Evolutionary conservation across 2,329 filamentous ascomycete species (phyloP).

Genomic region (Thielaviopsis punctulata): DNA sequence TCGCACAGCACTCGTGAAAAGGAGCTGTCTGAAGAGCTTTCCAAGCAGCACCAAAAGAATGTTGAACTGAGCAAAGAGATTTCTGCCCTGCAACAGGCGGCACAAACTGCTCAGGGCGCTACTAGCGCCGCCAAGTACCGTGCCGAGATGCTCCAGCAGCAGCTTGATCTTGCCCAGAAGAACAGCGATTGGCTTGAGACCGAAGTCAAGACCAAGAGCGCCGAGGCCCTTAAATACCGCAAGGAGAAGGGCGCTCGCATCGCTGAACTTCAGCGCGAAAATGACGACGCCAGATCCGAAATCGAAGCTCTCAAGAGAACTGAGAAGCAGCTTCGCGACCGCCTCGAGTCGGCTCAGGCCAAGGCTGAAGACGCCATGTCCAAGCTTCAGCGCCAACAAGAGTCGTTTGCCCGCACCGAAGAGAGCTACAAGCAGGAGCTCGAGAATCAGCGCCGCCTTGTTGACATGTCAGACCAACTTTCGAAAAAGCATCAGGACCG

Average conservation of each 20-base stretch:
- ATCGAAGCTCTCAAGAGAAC: constrained; percentile 63
- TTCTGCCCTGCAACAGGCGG: constrained; percentile 61
- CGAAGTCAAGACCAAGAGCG: constrained; percentile 77
- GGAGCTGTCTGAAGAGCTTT: constrained; percentile 68
- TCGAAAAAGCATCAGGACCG: constrained; percentile 55
- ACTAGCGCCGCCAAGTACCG: constrained; percentile 73
- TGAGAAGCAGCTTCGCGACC: constrained; percentile 63
- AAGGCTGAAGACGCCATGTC: constrained; percentile 73
- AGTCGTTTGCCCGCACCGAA: constrained; percentile 64
- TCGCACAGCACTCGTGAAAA: constrained; percentile 79
- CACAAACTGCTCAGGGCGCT: constrained; percentile 66
- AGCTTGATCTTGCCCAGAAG: constrained; percentile 71
- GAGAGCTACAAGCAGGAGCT: constrained; percentile 78
- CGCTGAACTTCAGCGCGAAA: constrained; percentile 69
- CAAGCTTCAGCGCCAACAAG: constrained; percentile 72
- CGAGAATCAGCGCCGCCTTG: constrained; percentile 62
- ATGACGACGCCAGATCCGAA: constrained; percentile 66
- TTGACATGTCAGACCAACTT: constrained; percentile 64
- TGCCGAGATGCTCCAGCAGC: constrained; percentile 77
- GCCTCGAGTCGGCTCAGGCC: constrained; percentile 66
- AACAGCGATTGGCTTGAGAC: constrained; percentile 88
- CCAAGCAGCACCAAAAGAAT: constrained; percentile 76
- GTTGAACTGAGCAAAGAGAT: constrained; percentile 71
- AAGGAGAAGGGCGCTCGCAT: constrained; percentile 90
- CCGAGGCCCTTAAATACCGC: constrained; percentile 74